phyloP scores from a whole-genome alignment of 495 filamentous ascomycete genomes.

The Oidiodendron maius region DNA sequence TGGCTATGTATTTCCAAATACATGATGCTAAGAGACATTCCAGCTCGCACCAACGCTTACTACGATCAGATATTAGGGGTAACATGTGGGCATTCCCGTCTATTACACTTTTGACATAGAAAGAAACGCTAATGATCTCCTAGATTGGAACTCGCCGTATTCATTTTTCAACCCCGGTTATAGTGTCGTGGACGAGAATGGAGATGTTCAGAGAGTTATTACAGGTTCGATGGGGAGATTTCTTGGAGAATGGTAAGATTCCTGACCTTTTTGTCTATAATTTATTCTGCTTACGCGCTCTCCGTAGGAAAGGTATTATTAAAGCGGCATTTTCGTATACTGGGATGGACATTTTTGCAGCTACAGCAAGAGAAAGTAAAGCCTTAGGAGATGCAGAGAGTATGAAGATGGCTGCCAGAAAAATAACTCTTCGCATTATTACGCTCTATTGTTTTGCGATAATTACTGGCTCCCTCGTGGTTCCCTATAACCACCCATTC shows the following conservation, averaged over 20 bases:
- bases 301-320: conserved; percentile 35
- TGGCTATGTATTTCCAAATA: not conserved
- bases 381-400: conserved; percentile 36
- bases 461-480: conserved; percentile 36
- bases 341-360: conserved; percentile 38
- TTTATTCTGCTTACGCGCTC: not conserved
- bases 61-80: conserved; percentile 26
- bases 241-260: conserved; percentile 29
- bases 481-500: conserved; percentile 38
- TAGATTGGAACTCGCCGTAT: conserved; percentile 33
- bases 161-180: conserved; percentile 30
- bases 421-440: conserved; percentile 39
- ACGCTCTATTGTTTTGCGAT: conserved; percentile 36
- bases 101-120: too few relatives aligned
- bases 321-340: conserved; percentile 41
- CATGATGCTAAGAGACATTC: conserved; percentile 5
- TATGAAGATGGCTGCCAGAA: conserved; percentile 45
- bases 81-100: conserved; percentile 29
- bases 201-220: conserved; percentile 15
- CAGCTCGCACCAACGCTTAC: conserved; percentile 28
- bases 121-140: too few relatives aligned
- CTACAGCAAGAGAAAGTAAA: conserved; percentile 40
- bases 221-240: conserved; percentile 23
- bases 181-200: conserved; percentile 21
- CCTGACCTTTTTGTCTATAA: not conserved